phyloP scores from a whole-genome alignment of 169 alveolate species.

The Plasmodium sp. region DNA sequence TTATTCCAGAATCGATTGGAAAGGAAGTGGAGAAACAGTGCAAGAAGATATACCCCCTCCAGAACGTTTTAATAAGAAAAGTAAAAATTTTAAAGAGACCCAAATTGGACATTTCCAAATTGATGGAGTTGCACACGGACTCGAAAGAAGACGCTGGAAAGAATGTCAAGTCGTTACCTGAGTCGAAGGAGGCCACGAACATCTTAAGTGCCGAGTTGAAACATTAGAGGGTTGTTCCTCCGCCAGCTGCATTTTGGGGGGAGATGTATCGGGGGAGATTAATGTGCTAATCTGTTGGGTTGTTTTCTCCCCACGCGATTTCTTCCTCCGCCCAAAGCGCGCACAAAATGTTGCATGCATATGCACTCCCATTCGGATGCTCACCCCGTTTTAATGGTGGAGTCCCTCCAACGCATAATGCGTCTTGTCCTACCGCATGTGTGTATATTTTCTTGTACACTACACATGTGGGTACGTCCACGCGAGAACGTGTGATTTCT shows the following conservation, averaged over 20 bases:
- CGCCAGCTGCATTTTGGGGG: neutral
- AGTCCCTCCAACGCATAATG: neutral
- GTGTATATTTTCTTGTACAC: neutral
- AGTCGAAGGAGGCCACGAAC: constrained; percentile 85
- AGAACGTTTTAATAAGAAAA: constrained; percentile 96
- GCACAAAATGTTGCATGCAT: neutral
- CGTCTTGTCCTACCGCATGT: neutral
- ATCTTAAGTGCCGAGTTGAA: constrained; percentile 82
- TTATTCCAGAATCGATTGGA: constrained; percentile 96
- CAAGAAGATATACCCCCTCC: constrained; percentile 96
- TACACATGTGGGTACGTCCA: neutral
- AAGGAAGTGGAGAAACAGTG: constrained; percentile 97
- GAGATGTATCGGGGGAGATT: neutral
- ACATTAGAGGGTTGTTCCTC: constrained; percentile 24
- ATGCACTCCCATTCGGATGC: neutral
- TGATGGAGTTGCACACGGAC: constrained; percentile 92
- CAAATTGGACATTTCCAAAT: constrained; percentile 92
- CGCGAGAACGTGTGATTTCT: constrained; percentile 1
- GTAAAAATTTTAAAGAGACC: constrained; percentile 98
- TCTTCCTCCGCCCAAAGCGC: neutral
- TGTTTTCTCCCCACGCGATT: neutral
- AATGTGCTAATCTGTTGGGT: neutral
- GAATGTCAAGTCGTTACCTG: constrained; percentile 80
- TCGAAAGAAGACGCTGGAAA: constrained; percentile 88
- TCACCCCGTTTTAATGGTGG: neutral